Evolutionary conservation across 1,139 yeast genomes (phyloP).

Genomic region (Komagataea norvegica): DNA sequence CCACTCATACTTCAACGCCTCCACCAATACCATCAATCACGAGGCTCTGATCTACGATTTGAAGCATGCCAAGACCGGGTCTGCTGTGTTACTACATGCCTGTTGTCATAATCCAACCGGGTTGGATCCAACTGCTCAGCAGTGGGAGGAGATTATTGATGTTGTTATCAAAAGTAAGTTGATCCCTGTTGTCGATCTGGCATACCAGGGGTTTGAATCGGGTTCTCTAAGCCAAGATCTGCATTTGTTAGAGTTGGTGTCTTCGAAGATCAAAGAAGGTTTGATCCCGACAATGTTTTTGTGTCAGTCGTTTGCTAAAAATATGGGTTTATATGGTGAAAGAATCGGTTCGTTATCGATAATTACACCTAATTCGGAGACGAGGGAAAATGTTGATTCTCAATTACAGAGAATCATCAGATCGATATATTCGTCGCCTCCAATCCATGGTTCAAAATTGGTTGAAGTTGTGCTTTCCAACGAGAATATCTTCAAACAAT

Average conservation of each 20-base stretch:
- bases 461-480: constrained; percentile 71
- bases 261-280: constrained; percentile 22
- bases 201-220: constrained; percentile 90
- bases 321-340: constrained; percentile 96
- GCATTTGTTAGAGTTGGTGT: constrained; percentile 38
- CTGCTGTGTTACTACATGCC: constrained; percentile 78
- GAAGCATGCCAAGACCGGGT: constrained; percentile 41
- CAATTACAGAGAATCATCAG: constrained; percentile 72
- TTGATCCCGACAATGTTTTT: constrained; percentile 48
- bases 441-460: constrained; percentile 88
- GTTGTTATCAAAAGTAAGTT: constrained; percentile 52
- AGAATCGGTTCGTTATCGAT: constrained; percentile 81
- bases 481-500: constrained; percentile 57
- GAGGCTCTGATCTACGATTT: constrained; percentile 43
- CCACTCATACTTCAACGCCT: constrained; percentile 68
- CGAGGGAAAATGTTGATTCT: constrained; percentile 50
- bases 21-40: constrained; percentile 41
- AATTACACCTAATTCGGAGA: constrained; percentile 28
- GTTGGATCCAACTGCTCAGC: constrained; percentile 74
- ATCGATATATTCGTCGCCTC: constrained; percentile 89
- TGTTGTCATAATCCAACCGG: constrained; percentile 98
- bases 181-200: constrained; percentile 81
- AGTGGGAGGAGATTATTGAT: constrained; percentile 71
- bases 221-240: constrained; percentile 57
- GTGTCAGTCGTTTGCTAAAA: constrained; percentile 94